Evolutionary conservation across 2,329 filamentous ascomycete species (phyloP).

Genomic region (Diaporthe citri): DNA sequence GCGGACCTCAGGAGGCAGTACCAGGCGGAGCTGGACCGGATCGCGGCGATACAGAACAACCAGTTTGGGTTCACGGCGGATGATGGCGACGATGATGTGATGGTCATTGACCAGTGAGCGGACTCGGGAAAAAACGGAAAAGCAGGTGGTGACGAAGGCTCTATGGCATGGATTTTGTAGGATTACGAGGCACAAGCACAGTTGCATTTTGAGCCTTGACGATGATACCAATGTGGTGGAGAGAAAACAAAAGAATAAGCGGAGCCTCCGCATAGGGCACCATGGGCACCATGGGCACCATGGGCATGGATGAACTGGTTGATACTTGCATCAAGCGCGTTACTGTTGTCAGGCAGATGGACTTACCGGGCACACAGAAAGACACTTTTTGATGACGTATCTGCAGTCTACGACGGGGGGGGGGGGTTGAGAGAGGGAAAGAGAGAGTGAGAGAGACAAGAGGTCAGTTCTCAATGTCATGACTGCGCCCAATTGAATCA

Average conservation of each 20-base stretch:
- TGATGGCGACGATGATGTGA: conserved; percentile 61
- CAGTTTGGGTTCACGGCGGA: conserved; percentile 80
- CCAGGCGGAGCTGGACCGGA: conserved; percentile 88
- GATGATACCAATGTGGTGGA: conserved; percentile 35
- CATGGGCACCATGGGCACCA: not conserved
- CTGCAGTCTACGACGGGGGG: not conserved
- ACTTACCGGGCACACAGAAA: not conserved
- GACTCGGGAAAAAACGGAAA: conserved; percentile 52
- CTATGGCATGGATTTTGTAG: conserved; percentile 37
- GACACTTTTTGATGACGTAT: not conserved
- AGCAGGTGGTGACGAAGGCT: conserved; percentile 19
- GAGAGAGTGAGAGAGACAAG: not conserved
- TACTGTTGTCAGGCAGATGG: not conserved
- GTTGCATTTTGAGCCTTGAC: conserved; percentile 22
- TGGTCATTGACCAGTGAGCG: conserved; percentile 49
- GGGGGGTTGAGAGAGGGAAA: not conserved
- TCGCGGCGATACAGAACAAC: conserved; percentile 88
- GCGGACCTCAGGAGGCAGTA: conserved; percentile 91
- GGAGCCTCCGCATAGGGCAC: conserved; percentile 2
- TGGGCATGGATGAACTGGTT: conserved; percentile 13
- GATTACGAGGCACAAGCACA: conserved; percentile 23
- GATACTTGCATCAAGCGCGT: conserved; percentile 17
- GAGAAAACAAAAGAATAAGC: not conserved
- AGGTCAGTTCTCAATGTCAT: not conserved
- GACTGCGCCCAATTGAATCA: not conserved